phyloP scores from a whole-genome alignment of 192 early-diverging fungal genomes.

The Coemansia sp. region DNA sequence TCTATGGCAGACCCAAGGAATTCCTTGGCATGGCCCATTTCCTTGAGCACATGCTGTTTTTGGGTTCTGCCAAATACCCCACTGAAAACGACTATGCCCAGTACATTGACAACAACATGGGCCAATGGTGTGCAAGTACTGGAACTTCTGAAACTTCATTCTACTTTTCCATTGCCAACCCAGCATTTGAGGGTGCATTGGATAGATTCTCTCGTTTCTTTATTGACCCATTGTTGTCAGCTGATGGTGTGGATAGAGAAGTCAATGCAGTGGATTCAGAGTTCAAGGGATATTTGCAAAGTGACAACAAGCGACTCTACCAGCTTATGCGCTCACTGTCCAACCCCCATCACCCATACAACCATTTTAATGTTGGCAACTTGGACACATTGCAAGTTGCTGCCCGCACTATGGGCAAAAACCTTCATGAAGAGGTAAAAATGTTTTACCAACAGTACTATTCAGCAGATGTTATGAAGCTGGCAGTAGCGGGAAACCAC shows the following conservation, averaged over 20 bases:
- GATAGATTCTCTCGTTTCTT: slow-evolving; percentile 82
- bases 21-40: slow-evolving; percentile 69
- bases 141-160: slow-evolving; percentile 9
- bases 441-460: slow-evolving; percentile 61
- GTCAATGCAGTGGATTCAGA: slow-evolving; percentile 92
- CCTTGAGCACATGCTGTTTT: slow-evolving; percentile 69
- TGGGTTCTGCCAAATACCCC: slow-evolving; percentile 69
- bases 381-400: slow-evolving; percentile 69
- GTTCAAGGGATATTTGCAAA: slow-evolving; percentile 79
- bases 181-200: slow-evolving; percentile 57
- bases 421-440: slow-evolving; percentile 62
- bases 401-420: background rate
- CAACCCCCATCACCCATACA: slow-evolving; percentile 64
- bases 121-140: slow-evolving; percentile 27
- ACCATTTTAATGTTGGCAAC: slow-evolving; percentile 57
- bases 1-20: slow-evolving; percentile 55
- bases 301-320: slow-evolving; percentile 39
- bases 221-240: slow-evolving; percentile 75
- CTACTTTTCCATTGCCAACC: slow-evolving; percentile 15
- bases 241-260: slow-evolving; percentile 79
- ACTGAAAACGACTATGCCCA: slow-evolving; percentile 60
- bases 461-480: too few relatives aligned
- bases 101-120: slow-evolving; percentile 29
- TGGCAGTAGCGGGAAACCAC: slow-evolving; percentile 80
- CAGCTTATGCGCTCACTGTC: background rate